Conservation (phyloP, 306 rosid genomes). For the Elaeagnus macrophylla region DNA sequence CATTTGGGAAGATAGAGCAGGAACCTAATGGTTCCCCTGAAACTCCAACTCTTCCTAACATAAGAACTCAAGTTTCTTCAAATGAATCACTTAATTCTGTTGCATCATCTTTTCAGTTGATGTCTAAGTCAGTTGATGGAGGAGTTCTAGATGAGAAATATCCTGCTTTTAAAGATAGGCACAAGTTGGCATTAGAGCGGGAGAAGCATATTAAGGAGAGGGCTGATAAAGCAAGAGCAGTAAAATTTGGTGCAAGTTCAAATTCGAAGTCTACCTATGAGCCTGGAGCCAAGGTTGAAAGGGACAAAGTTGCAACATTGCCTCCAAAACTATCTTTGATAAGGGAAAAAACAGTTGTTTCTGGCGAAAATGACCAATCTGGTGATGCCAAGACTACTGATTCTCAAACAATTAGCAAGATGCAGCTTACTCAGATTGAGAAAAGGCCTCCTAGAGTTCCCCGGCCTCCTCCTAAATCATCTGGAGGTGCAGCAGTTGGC, state of each 20-base stretch:
- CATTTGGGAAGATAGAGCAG: slow-evolving; percentile 61
- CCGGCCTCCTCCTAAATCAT: slow-evolving; percentile 76
- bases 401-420: slow-evolving; percentile 59
- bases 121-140: slow-evolving; percentile 88
- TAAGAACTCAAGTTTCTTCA: slow-evolving; percentile 44
- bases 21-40: slow-evolving; percentile 53
- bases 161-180: slow-evolving; percentile 87
- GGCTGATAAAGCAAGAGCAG: slow-evolving; percentile 80
- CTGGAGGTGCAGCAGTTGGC: slow-evolving; percentile 30
- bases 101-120: slow-evolving; percentile 74
- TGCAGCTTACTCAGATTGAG: slow-evolving; percentile 76
- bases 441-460: slow-evolving; percentile 82
- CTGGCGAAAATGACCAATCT: slow-evolving; percentile 47
- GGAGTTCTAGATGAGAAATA: slow-evolving; percentile 71
- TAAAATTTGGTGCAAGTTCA: slow-evolving; percentile 54
- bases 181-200: slow-evolving; percentile 82
- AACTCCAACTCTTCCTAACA: slow-evolving; percentile 41
- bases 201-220: slow-evolving; percentile 73
- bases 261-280: slow-evolving; percentile 26
- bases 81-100: slow-evolving; percentile 57
- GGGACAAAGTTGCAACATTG: slow-evolving; percentile 40
- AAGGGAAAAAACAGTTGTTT: slow-evolving; percentile 60
- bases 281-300: slow-evolving; percentile 33
- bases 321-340: slow-evolving; percentile 62
- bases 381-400: slow-evolving; percentile 43